Base-by-base conservation (phyloP, 148 eudicot genomes). In the Arbutus unedo region DNA sequence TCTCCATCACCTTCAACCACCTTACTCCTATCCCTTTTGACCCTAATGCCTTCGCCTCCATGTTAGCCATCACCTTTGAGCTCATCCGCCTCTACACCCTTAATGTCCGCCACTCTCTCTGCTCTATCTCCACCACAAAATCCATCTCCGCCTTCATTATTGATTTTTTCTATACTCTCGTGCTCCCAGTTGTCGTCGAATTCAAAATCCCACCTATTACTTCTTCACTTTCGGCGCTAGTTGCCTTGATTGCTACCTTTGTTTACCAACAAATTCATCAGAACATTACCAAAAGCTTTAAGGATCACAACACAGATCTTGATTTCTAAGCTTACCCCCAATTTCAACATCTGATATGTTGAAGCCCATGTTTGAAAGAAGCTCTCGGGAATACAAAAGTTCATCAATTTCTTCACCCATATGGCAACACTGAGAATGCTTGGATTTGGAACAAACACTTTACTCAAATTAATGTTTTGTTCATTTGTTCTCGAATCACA, bases 181-280 rank as follows among this genome's bases (percentile, higher is more conserved):
- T 91, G 25, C 31, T 85, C 5, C 74, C 83, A 2, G 51, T 89
- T 8, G 55, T 88, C 16, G 5, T 38, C 0, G 77, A 83, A 14
- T 79, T 92, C 15, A 1, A 54, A 3, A 82, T 92, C 74, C 91
- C 92, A 78, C 91, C 6, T 90, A 85, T 74, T 86, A 84, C 49
- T 92, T 88, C 89, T 53, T 85, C 67, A 72, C 96, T 21, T 88
- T 91, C 38, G 87, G 87, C 4, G 91, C 91, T 1, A 55, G 77
- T 5, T 47, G 41, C 5, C 87, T 91, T 1, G 85, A 88, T 5
- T 13, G 60, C 7, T 82, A 75, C 53, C 83, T 90, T 4, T 86
- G 88, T n/a, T 56, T 89, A 6, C 89, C 90, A 4, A 75, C 59
- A 0, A 54, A n/a, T 90, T 25, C 85, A 92, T 74, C 78, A 78